Percentiles rank a stretch among this genome's conserved stretches.
Evolutionary conservation across 1,139 yeast species (phyloP).

Genomic region (Pichia sp.): DNA sequence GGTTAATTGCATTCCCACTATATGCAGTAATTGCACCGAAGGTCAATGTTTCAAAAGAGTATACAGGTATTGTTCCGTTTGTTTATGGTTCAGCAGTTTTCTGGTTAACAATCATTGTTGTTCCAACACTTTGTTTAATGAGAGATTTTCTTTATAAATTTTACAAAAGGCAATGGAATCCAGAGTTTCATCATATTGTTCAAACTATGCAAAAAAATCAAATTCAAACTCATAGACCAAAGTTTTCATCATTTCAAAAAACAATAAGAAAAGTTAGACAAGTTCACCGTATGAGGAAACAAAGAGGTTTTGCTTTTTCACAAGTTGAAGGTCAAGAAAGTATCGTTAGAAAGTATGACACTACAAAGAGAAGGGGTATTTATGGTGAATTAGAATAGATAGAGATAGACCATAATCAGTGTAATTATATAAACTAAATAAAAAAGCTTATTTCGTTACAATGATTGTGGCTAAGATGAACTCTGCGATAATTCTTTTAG

Average conservation of each 20-base stretch:
- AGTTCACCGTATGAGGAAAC: conserved; percentile 96
- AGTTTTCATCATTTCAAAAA: conserved; percentile 94
- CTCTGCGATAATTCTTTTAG: neutral
- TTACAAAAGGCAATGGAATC: conserved; percentile 83
- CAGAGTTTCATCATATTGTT: conserved; percentile 89
- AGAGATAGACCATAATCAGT: neutral
- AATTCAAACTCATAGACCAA: conserved; percentile 88
- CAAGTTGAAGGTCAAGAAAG: conserved; percentile 93
- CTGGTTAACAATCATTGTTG: conserved; percentile 77
- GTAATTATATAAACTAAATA: neutral
- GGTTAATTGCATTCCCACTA: conserved; percentile 84
- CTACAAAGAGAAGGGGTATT: conserved; percentile 60
- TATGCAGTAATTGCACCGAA: conserved; percentile 83
- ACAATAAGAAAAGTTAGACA: conserved; percentile 97
- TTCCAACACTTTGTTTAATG: conserved; percentile 69
- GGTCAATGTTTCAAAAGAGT: conserved; percentile 77
- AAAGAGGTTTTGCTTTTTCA: conserved; percentile 97
- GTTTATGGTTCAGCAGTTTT: conserved; percentile 74
- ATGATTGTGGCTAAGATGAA: neutral
- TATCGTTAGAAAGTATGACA: conserved; percentile 89
- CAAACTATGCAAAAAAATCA: conserved; percentile 96
- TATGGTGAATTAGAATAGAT: conserved; percentile 37
- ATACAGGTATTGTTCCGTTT: conserved; percentile 68
- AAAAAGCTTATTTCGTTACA: neutral
- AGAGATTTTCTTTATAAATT: conserved; percentile 95